phyloP scores from a whole-genome alignment of 2,329 filamentous ascomycete genomes.

The Zopfia rhizophila region DNA sequence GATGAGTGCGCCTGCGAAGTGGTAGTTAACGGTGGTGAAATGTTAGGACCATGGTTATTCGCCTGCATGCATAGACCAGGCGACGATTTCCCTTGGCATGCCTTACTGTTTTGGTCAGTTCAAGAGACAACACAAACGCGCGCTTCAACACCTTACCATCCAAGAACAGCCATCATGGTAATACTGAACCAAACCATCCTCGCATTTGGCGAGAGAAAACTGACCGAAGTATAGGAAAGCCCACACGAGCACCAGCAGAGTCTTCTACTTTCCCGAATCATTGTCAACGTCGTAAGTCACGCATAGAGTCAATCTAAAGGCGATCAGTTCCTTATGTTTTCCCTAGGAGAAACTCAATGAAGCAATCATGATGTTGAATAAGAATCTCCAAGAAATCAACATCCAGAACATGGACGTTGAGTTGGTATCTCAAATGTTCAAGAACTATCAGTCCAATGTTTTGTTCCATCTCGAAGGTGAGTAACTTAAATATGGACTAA shows the following conservation, averaged over 20 bases:
- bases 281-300: conserved; percentile 90
- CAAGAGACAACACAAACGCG: conserved; percentile 36
- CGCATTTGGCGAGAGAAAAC: conserved; percentile 7
- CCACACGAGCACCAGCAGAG: conserved; percentile 98
- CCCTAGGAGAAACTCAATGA: conserved; percentile 95
- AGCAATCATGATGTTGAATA: conserved; percentile 91
- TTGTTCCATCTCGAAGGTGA: conserved; percentile 96
- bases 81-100: conserved; percentile 31
- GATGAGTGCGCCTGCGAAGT: too few relatives aligned
- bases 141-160: conserved; percentile 16
- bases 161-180: conserved; percentile 37
- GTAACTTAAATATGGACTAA: conserved; percentile 11
- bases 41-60: too few relatives aligned
- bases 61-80: too few relatives aligned
- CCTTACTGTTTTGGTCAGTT: conserved; percentile 39
- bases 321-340: background rate
- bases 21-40: too few relatives aligned
- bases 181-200: background rate
- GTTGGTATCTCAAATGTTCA: conserved; percentile 98
- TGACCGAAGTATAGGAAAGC: conserved; percentile 72
- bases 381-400: conserved; percentile 94
- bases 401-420: conserved; percentile 99
- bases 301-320: background rate
- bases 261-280: conserved; percentile 90
- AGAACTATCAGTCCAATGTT: conserved; percentile 99